Evolutionary conservation across 2,329 filamentous ascomycete genomes (phyloP).

Genomic region (Fusarium albidum): DNA sequence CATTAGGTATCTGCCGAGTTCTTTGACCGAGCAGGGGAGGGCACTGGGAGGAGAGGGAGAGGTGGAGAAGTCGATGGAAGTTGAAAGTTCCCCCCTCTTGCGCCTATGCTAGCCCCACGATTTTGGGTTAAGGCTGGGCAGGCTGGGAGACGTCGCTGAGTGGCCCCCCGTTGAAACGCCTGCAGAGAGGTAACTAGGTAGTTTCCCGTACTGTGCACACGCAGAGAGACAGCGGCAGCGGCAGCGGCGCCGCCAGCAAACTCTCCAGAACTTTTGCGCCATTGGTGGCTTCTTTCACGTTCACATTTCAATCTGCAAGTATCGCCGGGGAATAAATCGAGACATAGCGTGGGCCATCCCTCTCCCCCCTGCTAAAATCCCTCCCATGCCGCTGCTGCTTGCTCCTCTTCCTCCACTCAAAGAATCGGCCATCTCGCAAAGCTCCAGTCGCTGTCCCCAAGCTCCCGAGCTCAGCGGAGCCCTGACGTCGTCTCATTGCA

Average conservation of each 20-base stretch:
- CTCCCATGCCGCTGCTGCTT: slow-evolving; percentile 16
- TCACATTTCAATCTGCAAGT: slow-evolving; percentile 8
- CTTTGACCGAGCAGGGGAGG: slow-evolving; percentile 6
- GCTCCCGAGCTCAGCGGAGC: slow-evolving; percentile 33
- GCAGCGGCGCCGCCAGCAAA: not conserved
- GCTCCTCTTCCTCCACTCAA: slow-evolving; percentile 5
- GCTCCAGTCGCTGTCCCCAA: slow-evolving; percentile 13
- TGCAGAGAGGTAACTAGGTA: too few species aligned
- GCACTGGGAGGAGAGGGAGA: slow-evolving; percentile 29
- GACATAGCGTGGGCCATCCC: not conserved
- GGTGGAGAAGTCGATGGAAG: slow-evolving; percentile 30
- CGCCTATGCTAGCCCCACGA: slow-evolving; percentile 22
- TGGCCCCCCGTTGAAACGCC: slow-evolving; percentile 5
- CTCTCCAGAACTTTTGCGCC: slow-evolving; percentile 8
- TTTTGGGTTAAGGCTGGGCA: slow-evolving; percentile 20
- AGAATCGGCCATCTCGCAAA: not conserved
- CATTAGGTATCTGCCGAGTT: not conserved
- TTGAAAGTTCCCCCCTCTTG: slow-evolving; percentile 13
- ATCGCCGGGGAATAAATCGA: slow-evolving; percentile 13
- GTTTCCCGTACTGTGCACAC: too few species aligned
- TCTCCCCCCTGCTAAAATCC: slow-evolving; percentile 16
- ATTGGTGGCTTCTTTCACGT: slow-evolving; percentile 25
- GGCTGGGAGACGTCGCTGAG: slow-evolving; percentile 4
- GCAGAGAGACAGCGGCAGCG: slow-evolving; percentile 2
- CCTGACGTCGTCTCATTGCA: slow-evolving; percentile 42